Evolutionary conservation across 108 stramenopile species (phyloP).

Genomic region (Cylindrotheca fusiformis): DNA sequence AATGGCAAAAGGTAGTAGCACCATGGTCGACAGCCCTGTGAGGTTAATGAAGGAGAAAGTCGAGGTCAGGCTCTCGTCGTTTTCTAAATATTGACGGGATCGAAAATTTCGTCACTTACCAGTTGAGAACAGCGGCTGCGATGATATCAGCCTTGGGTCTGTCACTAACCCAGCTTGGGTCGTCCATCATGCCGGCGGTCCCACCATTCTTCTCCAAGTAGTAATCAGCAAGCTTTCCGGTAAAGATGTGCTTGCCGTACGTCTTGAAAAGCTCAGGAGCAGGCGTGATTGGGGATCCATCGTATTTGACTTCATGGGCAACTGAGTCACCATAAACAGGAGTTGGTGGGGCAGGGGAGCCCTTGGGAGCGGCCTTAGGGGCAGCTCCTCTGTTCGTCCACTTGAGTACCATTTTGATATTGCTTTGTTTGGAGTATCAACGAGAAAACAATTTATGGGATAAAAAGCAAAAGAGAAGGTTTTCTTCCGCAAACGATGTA

Average conservation of each 20-base stretch:
- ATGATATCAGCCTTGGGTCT: conserved; percentile 79
- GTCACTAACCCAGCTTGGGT: conserved; percentile 79
- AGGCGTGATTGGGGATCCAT: conserved; percentile 38
- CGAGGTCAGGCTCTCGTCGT: neutral
- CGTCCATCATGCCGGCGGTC: conserved; percentile 62
- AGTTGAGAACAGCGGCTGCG: conserved; percentile 86
- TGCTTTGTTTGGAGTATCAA: too few species aligned
- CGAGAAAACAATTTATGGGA: too few species aligned
- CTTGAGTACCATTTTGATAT: neutral
- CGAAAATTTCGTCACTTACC: conserved; percentile 45
- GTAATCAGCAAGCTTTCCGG: conserved; percentile 84
- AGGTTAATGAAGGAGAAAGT: too few species aligned
- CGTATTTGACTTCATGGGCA: conserved; percentile 2
- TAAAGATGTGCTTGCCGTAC: conserved; percentile 86
- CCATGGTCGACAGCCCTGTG: conserved; percentile 90
- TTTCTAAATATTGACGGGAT: neutral
- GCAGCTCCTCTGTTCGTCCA: neutral
- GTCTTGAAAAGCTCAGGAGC: conserved; percentile 79
- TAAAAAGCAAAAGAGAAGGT: too few species aligned
- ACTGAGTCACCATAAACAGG: neutral
- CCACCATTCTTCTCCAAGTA: conserved; percentile 90
- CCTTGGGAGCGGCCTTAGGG: neutral
- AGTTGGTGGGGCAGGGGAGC: neutral
- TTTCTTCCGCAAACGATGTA: too few species aligned
- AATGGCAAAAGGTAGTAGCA: conserved; percentile 93